Evolutionary conservation across 2,329 filamentous ascomycete genomes (phyloP).

Genomic region (Phaeosphaeria sp.): DNA sequence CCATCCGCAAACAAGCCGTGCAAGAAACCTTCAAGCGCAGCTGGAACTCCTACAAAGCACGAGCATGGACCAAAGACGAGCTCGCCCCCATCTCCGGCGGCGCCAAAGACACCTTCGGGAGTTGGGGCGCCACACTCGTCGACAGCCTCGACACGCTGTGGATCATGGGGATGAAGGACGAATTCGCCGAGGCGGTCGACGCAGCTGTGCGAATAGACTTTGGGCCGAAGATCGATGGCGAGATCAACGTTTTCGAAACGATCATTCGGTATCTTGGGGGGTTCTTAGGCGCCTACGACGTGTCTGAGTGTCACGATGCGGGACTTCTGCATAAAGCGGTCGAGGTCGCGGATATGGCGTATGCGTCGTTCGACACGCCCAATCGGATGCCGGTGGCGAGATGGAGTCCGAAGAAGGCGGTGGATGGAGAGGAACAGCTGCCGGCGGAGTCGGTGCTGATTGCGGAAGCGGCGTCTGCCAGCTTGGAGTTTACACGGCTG

Average conservation of each 20-base stretch:
- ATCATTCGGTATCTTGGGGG: slow-evolving; percentile 85
- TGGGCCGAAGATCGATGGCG: slow-evolving; percentile 42
- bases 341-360: slow-evolving; percentile 79
- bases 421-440: slow-evolving; percentile 41
- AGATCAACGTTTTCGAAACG: slow-evolving; percentile 57
- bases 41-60: slow-evolving; percentile 59
- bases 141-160: slow-evolving; percentile 55
- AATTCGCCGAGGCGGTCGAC: slow-evolving; percentile 54
- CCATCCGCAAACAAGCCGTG: slow-evolving; percentile 52
- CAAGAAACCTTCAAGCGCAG: slow-evolving; percentile 42
- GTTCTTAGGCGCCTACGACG: slow-evolving; percentile 83
- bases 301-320: slow-evolving; percentile 70
- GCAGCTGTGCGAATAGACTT: slow-evolving; percentile 53
- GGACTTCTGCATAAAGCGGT: slow-evolving; percentile 78
- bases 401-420: slow-evolving; percentile 50
- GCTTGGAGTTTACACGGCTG: slow-evolving; percentile 55
- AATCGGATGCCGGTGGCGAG: slow-evolving; percentile 80
- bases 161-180: slow-evolving; percentile 55
- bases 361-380: slow-evolving; percentile 85
- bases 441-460: slow-evolving; percentile 50
- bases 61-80: slow-evolving; percentile 58
- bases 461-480: slow-evolving; percentile 55
- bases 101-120: slow-evolving; percentile 50
- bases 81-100: slow-evolving; percentile 51
- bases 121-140: slow-evolving; percentile 55